A percentile compares a stretch with the other conserved stretches of the same genome.
Conservation (phyloP, 1,284 basidiomycete species). For the Phylloporus gajari region DNA sequence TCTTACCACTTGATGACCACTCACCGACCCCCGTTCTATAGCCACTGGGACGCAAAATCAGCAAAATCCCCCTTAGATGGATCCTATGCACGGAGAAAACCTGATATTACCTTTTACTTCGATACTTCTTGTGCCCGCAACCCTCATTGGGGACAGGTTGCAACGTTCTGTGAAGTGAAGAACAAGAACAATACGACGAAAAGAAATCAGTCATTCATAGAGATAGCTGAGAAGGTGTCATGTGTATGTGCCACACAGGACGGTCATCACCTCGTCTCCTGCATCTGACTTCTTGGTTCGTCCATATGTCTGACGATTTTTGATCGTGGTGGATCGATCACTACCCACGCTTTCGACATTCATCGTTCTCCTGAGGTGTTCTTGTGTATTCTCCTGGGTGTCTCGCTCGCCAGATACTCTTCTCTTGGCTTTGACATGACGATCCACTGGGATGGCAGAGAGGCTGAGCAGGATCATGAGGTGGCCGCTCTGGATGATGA, state of each 20-base stretch:
- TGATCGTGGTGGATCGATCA: neutral
- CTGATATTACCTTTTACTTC: neutral
- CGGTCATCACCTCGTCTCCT: neutral
- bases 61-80: slow-evolving; percentile 2
- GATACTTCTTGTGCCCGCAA: neutral
- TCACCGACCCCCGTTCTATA: neutral
- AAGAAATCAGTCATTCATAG: neutral
- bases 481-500: too few relatives aligned
- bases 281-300: neutral
- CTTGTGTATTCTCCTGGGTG: too few relatives aligned
- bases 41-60: slow-evolving; percentile 1
- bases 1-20: neutral
- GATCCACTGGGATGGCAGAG: too few relatives aligned
- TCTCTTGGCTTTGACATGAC: too few relatives aligned
- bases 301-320: neutral
- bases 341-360: neutral
- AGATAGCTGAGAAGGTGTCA: neutral
- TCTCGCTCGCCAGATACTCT: too few relatives aligned
- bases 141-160: neutral
- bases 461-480: too few relatives aligned
- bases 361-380: too few relatives aligned
- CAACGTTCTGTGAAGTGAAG: slow-evolving; percentile 1
- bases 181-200: neutral
- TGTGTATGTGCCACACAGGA: neutral
- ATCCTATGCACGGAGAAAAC: neutral